phyloP scores from a whole-genome alignment of 495 filamentous ascomycete genomes.

The Cudoniella acicularis region DNA sequence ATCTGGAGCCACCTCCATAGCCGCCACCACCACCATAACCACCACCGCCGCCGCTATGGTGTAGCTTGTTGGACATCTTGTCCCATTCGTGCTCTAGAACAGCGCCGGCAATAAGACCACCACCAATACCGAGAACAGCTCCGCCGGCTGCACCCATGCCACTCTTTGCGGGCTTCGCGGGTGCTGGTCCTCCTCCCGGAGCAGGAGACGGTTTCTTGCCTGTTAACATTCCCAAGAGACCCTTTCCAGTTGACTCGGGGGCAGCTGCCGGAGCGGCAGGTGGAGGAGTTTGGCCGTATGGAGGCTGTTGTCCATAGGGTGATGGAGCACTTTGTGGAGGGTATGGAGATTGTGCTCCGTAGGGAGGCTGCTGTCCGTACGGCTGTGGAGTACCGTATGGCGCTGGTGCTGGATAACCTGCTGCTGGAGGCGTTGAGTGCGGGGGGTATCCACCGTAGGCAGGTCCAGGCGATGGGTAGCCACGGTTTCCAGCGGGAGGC shows the following conservation, averaged over 20 bases:
- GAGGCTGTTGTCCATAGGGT: not conserved
- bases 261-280: not conserved
- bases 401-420: not conserved
- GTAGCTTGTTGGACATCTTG: not conserved
- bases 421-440: not conserved
- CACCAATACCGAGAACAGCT: not conserved
- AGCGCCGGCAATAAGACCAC: not conserved
- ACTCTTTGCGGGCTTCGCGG: not conserved
- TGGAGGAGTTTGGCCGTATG: not conserved
- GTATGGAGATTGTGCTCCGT: not conserved
- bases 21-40: not conserved
- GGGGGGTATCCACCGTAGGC: too few relatives aligned
- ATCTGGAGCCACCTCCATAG: not conserved
- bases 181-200: not conserved
- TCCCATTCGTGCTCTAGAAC: not conserved
- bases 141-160: not conserved
- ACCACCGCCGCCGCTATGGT: not conserved
- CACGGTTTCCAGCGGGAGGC: too few relatives aligned
- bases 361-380: not conserved
- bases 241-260: too few relatives aligned
- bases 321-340: too few relatives aligned
- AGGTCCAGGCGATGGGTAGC: too few relatives aligned
- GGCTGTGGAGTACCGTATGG: not conserved
- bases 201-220: too few relatives aligned
- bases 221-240: too few relatives aligned